These are phyloP conservation scores for Colletotrichum siamense DNA, from an alignment of 2,329 filamentous ascomycete genomes.

Conservation along the genomic window DNA sequence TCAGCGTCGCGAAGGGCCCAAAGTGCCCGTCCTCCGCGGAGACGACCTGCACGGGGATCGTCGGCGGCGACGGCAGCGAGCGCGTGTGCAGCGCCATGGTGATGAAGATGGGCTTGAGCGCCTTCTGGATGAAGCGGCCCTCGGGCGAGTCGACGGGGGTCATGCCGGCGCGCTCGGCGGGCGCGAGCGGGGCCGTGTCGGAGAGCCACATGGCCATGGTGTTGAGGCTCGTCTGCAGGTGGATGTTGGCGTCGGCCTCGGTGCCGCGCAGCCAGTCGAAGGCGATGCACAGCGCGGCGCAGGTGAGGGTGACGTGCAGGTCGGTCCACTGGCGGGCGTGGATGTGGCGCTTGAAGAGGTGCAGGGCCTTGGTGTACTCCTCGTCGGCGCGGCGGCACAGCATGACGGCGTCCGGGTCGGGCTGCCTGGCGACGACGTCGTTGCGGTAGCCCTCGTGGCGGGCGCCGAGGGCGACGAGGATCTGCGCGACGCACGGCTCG, in stretches of 20 bases:
- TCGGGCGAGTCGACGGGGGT: background rate
- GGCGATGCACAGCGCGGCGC: constrained; percentile 3
- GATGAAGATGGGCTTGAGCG: background rate
- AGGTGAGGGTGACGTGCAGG: constrained; percentile 15
- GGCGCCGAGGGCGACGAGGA: constrained; percentile 13
- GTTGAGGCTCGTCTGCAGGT: background rate
- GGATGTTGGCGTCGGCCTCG: background rate
- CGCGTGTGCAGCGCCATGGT: background rate
- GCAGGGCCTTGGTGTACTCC: background rate
- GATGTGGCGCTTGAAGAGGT: background rate
- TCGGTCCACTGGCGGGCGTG: background rate
- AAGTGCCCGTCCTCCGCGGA: background rate
- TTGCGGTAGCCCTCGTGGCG: background rate
- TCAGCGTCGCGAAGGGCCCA: background rate
- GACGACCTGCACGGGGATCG: background rate
- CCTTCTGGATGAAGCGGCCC: background rate
- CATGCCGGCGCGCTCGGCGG: background rate
- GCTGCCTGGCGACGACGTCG: background rate
- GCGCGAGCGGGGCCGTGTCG: background rate
- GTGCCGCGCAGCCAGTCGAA: constrained; percentile 13
- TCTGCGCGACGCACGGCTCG: constrained; percentile 6
- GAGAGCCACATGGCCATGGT: constrained; percentile 16
- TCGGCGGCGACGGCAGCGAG: background rate
- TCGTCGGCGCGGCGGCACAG: background rate
- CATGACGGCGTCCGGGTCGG: background rate